These are phyloP conservation scores for Plectosphaerella plurivora DNA, from an alignment of 2,329 filamentous ascomycete genomes.

Conservation along the genomic window DNA sequence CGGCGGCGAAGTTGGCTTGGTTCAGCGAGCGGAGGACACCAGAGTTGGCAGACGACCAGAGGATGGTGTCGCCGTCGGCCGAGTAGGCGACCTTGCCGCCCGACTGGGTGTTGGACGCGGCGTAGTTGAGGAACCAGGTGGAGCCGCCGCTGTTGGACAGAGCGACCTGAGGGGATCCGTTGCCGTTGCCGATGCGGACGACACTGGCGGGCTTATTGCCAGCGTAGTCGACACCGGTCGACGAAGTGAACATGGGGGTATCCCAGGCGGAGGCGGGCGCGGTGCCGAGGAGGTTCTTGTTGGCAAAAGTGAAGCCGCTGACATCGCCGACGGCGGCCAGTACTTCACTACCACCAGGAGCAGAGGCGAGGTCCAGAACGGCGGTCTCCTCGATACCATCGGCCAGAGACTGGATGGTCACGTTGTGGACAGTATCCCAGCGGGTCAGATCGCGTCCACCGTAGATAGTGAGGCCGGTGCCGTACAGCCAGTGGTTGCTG, in stretches of 20 bases:
- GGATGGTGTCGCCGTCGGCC: conserved; percentile 42
- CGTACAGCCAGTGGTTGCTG: conserved; percentile 57
- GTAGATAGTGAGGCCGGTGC: conserved; percentile 52
- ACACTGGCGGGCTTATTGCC: conserved; percentile 40
- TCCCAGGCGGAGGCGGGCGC: conserved; percentile 41
- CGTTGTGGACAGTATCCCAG: conserved; percentile 45
- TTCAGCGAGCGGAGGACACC: conserved; percentile 38
- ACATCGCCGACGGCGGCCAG: conserved; percentile 47
- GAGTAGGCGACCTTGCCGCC: conserved; percentile 45
- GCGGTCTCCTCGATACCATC: conserved; percentile 52
- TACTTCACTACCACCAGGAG: conserved; percentile 44
- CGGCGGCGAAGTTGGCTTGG: conserved; percentile 35
- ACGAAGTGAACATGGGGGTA: conserved; percentile 39
- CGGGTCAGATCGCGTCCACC: conserved; percentile 50
- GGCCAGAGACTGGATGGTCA: conserved; percentile 46
- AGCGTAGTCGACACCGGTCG: conserved; percentile 43
- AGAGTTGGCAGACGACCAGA: conserved; percentile 38
- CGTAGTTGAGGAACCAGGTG: conserved; percentile 43
- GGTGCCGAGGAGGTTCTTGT: conserved; percentile 28
- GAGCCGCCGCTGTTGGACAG: conserved; percentile 45
- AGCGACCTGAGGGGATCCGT: conserved; percentile 39
- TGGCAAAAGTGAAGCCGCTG: conserved; percentile 45
- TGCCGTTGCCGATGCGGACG: conserved; percentile 44
- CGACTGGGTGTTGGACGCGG: conserved; percentile 35
- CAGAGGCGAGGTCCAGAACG: conserved; percentile 42